Base-by-base conservation (phyloP, 495 filamentous ascomycete genomes). In the Bryoglossum gracile region DNA sequence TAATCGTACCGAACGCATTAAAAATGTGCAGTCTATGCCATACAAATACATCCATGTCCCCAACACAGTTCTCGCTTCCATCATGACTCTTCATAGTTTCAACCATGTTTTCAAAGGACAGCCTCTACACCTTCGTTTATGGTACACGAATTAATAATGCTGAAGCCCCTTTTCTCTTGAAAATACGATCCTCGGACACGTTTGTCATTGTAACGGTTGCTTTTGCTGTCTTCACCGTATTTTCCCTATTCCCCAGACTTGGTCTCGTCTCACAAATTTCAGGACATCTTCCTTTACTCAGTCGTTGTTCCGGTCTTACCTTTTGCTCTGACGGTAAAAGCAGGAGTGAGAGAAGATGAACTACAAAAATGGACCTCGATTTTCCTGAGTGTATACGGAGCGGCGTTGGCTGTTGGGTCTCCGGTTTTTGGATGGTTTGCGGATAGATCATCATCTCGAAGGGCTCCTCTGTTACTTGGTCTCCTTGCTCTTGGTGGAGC, bases 221-320 rank as follows among this genome's bases (percentile, higher is more conserved):
- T 16, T 46, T 59, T 23, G 66, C 68, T 21, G 64, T 73, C 14
- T 73, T 72, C 56, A 69, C 68, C 68, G 46, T 48, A 13, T 40
- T 17, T 41, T 19, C 36, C 41, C 33, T 25, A 48, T 22, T 33
- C 35, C 13, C 9, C 19, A 49, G 35, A 23, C 32, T 9, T 39
- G 3, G 22, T 46, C 8, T 37, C 16, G 4, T 13, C 28, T 6
- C 13, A 32, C 13, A 6, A 44, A 44, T 44, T 10, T 17, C 37
- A 51, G 47, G 86, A 94, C 66, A 80, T 89, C 50, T 86, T 94
- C 55, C 70, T 85, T 40, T 94, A 94, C 65, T 86, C 77, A 13
- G 58, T 92, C 46, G 80, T 91, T 35, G 78, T 94, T 3, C 89
- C 89, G 0, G 84, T 94, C 6, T 77, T 91, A n/a, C 89, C 89